Evolutionary conservation across 768 basidiomycete genomes (phyloP), one percentile per base, ranked within the genome.

Genomic region (Mycena belliarum): DNA sequence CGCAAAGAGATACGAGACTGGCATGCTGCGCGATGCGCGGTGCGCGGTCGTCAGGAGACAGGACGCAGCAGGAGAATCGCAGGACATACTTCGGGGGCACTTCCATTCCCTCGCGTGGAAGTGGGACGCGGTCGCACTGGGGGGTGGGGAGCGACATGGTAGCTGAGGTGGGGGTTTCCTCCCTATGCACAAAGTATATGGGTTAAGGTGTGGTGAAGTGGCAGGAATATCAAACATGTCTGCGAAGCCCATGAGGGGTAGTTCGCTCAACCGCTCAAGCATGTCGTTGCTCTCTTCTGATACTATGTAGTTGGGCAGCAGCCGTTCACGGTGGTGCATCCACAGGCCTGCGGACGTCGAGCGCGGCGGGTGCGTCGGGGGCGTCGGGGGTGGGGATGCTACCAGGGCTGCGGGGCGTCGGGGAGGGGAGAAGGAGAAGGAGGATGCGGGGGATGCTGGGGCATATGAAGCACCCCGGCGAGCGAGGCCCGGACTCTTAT

Each of bases 91-190:
- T 47, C n/a, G 49, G 57, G 10, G 57, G 57, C 24, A 46, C 57
- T 38, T 59, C 48, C 53, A 59, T 48, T 16, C 46, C 28, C 9
- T 56, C 50, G 18, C 35, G 52, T 32, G 58, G 62, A 14, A 60
- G 58, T 8, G 58, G 46, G 53, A 59, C 55, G 41, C 43, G 55
- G 33, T 52, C 46, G 43, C 35, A 45, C 6, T 52, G 53, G 32
- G 62, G 62, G 6, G 62, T 63, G 24, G 62, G 62, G 28, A 63
- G 58, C 21, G 62, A 60, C 62, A 63, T 63, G 38, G 62, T 63
- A 6, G 62, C 62, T 32, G 62, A 60, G 35, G 58, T 57, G 41
- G 62, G 62, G 50, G 58, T 60, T 54, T 43, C 62, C 52, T 55
- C 62, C 57, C 62, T 63, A 50, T 10, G 24, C 28, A 57, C 49